Percentiles rank a stretch among this genome's conserved stretches.
These are phyloP conservation scores for Coemansia sp. DNA, from an alignment of 192 early-diverging fungal genomes.

Conservation along the genomic window DNA sequence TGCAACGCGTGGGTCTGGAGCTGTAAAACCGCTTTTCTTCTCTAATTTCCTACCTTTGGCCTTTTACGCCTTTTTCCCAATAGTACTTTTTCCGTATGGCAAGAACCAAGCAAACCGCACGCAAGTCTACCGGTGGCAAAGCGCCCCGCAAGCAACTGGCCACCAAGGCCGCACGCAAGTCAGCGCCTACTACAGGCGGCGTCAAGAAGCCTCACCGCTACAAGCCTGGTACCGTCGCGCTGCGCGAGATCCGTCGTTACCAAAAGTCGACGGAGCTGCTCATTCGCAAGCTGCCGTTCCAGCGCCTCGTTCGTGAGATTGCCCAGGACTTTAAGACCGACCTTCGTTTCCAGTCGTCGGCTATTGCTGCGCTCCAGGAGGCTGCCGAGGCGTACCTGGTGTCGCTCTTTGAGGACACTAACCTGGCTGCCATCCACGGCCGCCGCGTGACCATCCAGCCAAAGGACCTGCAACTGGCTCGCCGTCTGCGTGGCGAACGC, in stretches of 20 bases:
- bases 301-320: conserved; percentile 97
- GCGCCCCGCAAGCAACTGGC: conserved; percentile 97
- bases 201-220: conserved; percentile 93
- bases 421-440: conserved; percentile 98
- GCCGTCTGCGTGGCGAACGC: conserved; percentile 90
- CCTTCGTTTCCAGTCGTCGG: conserved; percentile 98
- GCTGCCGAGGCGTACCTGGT: conserved; percentile 94
- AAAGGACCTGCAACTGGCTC: conserved; percentile 98
- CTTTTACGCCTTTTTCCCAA: conserved; percentile 1
- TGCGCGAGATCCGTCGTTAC: conserved; percentile 90
- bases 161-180: conserved; percentile 98
- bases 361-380: conserved; percentile 99
- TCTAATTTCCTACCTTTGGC: conserved; percentile 14
- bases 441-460: conserved; percentile 99
- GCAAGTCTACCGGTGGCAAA: conserved; percentile 99
- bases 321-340: conserved; percentile 99
- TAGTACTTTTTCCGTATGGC: conserved; percentile 46
- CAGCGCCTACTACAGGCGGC: conserved; percentile 86
- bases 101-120: conserved; percentile 90
- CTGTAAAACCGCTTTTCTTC: conserved; percentile 6
- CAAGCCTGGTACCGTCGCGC: conserved; percentile 83
- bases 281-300: conserved; percentile 92
- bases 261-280: conserved; percentile 96
- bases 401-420: conserved; percentile 93
- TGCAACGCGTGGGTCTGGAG: not conserved